phyloP scores from a whole-genome alignment of 495 filamentous ascomycete genomes.

The Amphirosellinia nigrospora region DNA sequence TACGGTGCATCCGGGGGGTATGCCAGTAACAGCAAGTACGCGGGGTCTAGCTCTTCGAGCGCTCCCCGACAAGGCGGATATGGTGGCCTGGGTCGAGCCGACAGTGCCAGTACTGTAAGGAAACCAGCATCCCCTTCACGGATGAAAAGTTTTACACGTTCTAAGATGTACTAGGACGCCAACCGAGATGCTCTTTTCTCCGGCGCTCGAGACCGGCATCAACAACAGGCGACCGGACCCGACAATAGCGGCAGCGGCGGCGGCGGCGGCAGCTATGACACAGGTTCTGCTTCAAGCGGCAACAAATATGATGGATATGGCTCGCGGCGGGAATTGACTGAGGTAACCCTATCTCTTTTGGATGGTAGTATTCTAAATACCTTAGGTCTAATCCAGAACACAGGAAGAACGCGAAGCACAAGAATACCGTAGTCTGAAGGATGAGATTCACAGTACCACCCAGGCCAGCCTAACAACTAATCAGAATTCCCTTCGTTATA shows the following conservation, averaged over 20 bases:
- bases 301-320: conserved; percentile 66
- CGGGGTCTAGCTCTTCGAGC: conserved; percentile 38
- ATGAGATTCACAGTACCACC: conserved; percentile 55
- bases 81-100: conserved; percentile 66
- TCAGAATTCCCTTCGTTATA: conserved; percentile 68
- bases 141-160: conserved; percentile 30
- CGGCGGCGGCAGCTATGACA: conserved; percentile 30
- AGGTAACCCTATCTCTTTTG: conserved; percentile 40
- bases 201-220: conserved; percentile 61
- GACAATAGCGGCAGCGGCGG: conserved; percentile 29
- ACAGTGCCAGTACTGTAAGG: conserved; percentile 57
- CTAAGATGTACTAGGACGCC: conserved; percentile 45
- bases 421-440: conserved; percentile 23
- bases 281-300: conserved; percentile 29
- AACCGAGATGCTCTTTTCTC: conserved; percentile 69
- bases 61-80: conserved; percentile 71
- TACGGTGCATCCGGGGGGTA: conserved; percentile 70
- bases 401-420: conserved; percentile 51
- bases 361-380: background rate
- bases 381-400: background rate
- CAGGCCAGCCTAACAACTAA: conserved; percentile 75
- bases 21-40: conserved; percentile 65
- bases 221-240: conserved; percentile 38
- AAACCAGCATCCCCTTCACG: background rate
- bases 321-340: conserved; percentile 74